Evolutionary conservation across 208 protist genomes (phyloP).

Genomic region (Acanthamoeba royreba): DNA sequence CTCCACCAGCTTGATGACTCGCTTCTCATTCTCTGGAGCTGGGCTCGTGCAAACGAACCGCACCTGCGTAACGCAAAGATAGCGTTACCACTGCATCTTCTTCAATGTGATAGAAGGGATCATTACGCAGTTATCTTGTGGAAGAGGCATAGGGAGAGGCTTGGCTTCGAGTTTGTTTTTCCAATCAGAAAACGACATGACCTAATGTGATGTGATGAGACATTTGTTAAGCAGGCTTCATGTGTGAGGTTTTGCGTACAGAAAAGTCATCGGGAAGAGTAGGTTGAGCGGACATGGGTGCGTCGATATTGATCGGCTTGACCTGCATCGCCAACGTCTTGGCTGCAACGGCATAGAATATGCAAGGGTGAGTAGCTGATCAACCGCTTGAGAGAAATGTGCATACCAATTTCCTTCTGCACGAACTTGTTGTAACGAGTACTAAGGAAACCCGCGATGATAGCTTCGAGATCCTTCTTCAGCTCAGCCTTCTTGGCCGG

Average conservation of each 20-base stretch:
- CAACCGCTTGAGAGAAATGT: neutral
- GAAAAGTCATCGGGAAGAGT: neutral
- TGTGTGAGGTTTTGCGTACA: too few relatives aligned
- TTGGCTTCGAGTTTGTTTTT: neutral
- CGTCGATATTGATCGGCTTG: neutral
- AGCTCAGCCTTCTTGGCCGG: neutral
- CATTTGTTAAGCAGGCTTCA: too few relatives aligned
- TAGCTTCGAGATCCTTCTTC: neutral
- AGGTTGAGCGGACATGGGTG: neutral
- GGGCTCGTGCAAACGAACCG: neutral
- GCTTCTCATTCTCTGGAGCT: neutral
- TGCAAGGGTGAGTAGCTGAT: neutral
- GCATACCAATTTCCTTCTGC: neutral
- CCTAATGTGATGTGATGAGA: neutral
- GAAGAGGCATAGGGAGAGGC: neutral
- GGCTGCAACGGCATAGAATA: neutral
- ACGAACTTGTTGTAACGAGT: slow-evolving; percentile 15
- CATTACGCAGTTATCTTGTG: neutral
- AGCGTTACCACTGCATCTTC: neutral
- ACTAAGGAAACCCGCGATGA: neutral
- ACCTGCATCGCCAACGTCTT: neutral
- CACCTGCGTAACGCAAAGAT: neutral
- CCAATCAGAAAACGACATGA: neutral
- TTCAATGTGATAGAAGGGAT: neutral
- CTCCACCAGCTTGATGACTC: neutral